phyloP scores from a whole-genome alignment of 2,329 filamentous ascomycete species.

The Allantophomopsis lycopodina region DNA sequence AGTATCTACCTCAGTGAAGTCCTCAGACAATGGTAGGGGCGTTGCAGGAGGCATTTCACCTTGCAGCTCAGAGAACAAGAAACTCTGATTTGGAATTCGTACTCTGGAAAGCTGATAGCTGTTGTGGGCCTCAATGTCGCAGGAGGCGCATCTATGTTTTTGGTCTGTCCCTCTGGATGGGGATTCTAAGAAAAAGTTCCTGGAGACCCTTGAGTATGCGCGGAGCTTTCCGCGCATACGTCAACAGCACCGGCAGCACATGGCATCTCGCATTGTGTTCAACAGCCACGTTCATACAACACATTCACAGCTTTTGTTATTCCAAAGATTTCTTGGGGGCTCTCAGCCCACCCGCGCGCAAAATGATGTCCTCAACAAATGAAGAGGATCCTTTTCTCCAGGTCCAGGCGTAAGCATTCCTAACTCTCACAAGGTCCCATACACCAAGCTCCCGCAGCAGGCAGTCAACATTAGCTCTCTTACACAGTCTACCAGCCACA shows the following conservation, averaged over 20 bases:
- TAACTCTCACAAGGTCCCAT: conserved; percentile 1
- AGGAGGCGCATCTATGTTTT: too few species aligned
- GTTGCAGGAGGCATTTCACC: conserved; percentile 22
- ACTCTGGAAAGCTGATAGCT: too few species aligned
- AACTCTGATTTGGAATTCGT: too few species aligned
- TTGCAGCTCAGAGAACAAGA: not conserved
- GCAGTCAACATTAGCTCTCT: too few species aligned
- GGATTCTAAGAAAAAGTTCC: not conserved
- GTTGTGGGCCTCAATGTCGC: too few species aligned
- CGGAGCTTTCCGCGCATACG: not conserved
- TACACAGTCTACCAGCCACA: too few species aligned
- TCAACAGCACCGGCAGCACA: too few species aligned
- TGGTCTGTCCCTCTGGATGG: too few species aligned
- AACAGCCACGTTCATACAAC: too few species aligned
- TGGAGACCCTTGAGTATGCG: not conserved
- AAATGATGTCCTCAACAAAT: conserved; percentile 54
- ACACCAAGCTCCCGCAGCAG: not conserved
- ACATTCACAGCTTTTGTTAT: too few species aligned
- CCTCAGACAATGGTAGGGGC: conserved; percentile 53
- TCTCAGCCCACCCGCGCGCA: conserved; percentile 2
- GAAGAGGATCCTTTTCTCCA: conserved; percentile 61
- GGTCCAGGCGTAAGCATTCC: conserved; percentile 46
- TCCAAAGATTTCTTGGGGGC: not conserved
- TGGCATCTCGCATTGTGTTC: too few species aligned
- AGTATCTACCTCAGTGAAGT: conserved; percentile 57